A percentile compares a stretch with the other conserved stretches of the same genome.
Evolutionary conservation across 2,329 filamentous ascomycete genomes (phyloP).

Genomic region (Raffaelea deltoideospora): DNA sequence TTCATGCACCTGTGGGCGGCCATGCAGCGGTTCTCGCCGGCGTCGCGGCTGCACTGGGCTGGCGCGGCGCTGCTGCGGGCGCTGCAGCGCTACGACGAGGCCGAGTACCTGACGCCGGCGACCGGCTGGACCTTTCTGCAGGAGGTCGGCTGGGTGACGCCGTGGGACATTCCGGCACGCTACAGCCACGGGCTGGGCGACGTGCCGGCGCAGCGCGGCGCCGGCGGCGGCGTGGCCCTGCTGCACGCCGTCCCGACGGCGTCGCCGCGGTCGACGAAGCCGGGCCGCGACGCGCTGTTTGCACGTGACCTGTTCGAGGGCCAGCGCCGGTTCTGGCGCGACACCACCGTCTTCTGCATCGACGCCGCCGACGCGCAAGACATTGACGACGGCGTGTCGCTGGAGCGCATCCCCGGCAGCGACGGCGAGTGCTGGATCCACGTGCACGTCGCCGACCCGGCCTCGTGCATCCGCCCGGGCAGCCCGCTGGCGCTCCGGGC

Average conservation of each 20-base stretch:
- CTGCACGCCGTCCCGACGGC: slow-evolving; percentile 15
- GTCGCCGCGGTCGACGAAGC: not conserved
- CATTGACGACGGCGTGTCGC: slow-evolving; percentile 66
- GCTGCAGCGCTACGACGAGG: slow-evolving; percentile 41
- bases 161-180: slow-evolving; percentile 53
- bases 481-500: slow-evolving; percentile 45
- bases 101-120: slow-evolving; percentile 26
- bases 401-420: slow-evolving; percentile 38
- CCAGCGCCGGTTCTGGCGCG: slow-evolving; percentile 42
- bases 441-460: slow-evolving; percentile 64
- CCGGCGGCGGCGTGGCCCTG: slow-evolving; percentile 26
- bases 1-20: slow-evolving; percentile 58
- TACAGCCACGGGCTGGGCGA: slow-evolving; percentile 43
- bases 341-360: slow-evolving; percentile 55
- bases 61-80: slow-evolving; percentile 50
- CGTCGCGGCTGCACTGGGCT: slow-evolving; percentile 41
- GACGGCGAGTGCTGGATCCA: slow-evolving; percentile 61
- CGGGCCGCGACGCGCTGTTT: slow-evolving; percentile 2
- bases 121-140: slow-evolving; percentile 54
- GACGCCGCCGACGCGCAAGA: slow-evolving; percentile 51
- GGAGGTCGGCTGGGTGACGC: slow-evolving; percentile 55
- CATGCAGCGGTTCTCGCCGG: slow-evolving; percentile 34
- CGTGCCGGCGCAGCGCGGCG: slow-evolving; percentile 24
- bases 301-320: slow-evolving; percentile 28
- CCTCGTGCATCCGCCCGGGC: slow-evolving; percentile 48